Evolutionary conservation across 257 asterid genomes (phyloP), one percentile per base, ranked within the genome.

Genomic region (Nicotiana noctiflora): DNA sequence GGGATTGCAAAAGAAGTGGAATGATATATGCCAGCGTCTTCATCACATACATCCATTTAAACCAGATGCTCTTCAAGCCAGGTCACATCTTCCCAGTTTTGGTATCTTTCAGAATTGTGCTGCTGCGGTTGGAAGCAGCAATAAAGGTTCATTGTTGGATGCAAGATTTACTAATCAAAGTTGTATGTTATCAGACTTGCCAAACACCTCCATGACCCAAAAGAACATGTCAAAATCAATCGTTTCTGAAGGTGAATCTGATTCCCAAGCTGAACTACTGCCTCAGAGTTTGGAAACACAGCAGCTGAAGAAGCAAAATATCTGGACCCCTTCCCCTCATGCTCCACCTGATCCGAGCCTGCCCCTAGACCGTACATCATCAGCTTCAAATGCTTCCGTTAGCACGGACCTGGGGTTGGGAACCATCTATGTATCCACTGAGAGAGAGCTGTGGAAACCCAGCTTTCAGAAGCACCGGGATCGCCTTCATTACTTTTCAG

Each of bases 401-500:
- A 84, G 92, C 83, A 95, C 98, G 23, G 95, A 93, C 86, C 89
- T 95, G 92, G 92, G 89, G 63, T 94, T 93, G 27, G 99, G 97
- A 85, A 88, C 93, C 75, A 77, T 88, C 77, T 84, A 82, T 72
- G 81, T 86, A 77, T 78, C 92, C 80, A 34, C 84, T 49, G 83
- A 19, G 66, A 87, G 82, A 66, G 79, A 79, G 46, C 84, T 82
- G 75, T 86, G 80, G 46, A 82, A 85, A 66, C 86, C 83, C 80
- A 80, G 80, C 76, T 27, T 79, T 77, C 86, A 79, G 83, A 89
- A 85, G 68, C 68, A 57, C 49, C 65, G 80, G 72, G 82, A 78
- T 80, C 65, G 64, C 25, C 84, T 79, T 79, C 83, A 75, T 55
- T 55, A 80, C 44, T 59, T 80, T 78, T 81, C 82, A 18, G 87